Evolutionary conservation across 2,329 filamentous ascomycete genomes (phyloP).

Genomic region (Talaromyces sp.): DNA sequence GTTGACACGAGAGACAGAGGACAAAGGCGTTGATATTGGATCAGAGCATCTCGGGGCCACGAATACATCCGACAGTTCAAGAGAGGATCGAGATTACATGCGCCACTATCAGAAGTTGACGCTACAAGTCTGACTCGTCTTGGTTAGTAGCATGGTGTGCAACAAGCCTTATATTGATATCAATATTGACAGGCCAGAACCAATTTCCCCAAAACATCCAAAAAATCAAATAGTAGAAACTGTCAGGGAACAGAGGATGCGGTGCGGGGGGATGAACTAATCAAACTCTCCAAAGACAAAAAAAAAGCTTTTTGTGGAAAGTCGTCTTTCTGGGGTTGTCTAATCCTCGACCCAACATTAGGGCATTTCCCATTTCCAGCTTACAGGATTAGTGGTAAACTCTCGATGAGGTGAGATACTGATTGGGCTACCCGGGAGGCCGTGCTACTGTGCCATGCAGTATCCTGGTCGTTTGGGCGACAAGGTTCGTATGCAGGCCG

Average conservation of each 20-base stretch:
- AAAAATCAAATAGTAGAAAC: background rate
- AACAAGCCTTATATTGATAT: background rate
- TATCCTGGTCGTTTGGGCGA: background rate
- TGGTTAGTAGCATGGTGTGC: background rate
- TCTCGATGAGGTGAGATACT: background rate
- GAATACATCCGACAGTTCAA: background rate
- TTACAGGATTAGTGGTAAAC: background rate
- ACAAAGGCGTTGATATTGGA: background rate
- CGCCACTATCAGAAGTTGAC: background rate
- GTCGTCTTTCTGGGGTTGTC: background rate
- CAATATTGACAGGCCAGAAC: background rate
- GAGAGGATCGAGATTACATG: background rate
- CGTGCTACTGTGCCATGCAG: background rate
- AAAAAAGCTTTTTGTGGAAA: background rate
- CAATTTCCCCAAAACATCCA: background rate
- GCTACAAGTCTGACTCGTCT: background rate
- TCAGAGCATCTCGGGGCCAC: background rate
- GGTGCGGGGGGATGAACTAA: background rate
- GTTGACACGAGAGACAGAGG: background rate
- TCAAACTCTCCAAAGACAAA: background rate
- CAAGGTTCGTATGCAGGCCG: background rate
- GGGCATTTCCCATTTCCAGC: background rate
- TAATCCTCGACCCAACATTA: background rate
- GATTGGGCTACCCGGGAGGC: background rate
- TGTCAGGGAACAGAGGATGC: background rate